Base-by-base conservation (phyloP, 257 asterid genomes). In the Leonotis leonurus region DNA sequence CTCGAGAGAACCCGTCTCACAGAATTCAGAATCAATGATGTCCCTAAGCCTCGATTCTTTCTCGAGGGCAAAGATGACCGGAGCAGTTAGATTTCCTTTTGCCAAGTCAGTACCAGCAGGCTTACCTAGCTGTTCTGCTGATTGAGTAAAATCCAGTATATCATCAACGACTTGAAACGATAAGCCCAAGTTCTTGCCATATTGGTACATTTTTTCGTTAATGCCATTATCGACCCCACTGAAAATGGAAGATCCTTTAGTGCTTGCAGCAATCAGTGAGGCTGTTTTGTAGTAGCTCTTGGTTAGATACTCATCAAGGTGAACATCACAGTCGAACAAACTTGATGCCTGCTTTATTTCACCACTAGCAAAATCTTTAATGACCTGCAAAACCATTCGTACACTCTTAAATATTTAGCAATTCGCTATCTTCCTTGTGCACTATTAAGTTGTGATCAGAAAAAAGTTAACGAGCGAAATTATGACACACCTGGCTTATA, bases 261-360 rank as follows among this genome's bases (percentile, higher is more conserved):
- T 78, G 85, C 98, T 88, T 11, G 98, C 95, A 16, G 98, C 95
- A 24, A 86, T 86, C 73, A 92, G 56, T 52, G 98, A 88, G 40
- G 98, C 98, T 1, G 98, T 92, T 76, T 88, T 92, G 75, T 86
- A 88, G 83, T 86, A 92, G 63, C 97, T 88, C 82, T 88, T 92
- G 73, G 85, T 87, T 25, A 92, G 72, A 56, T 92, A 88, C 73
- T 88, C 98, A 0, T 92, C 97, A 2, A 92, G 80, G 8, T 73
- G 80, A 41, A 83, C 89, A 45, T 88, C 98, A 30, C 96, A 89
- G 81, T 92, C 93, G 61, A 88, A 92, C 70, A 88, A 64, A 37
- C 91, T 73, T 2, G 95, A 86, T 1, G 96, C 98, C 69, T 91
- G 98, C 83, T 83, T 89, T 77, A 92, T 92, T 85, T 92, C 97